Evolutionary conservation across 768 basidiomycete species (phyloP), one percentile per base, ranked within the genome.

Genomic region (Termitomyces titanicus): DNA sequence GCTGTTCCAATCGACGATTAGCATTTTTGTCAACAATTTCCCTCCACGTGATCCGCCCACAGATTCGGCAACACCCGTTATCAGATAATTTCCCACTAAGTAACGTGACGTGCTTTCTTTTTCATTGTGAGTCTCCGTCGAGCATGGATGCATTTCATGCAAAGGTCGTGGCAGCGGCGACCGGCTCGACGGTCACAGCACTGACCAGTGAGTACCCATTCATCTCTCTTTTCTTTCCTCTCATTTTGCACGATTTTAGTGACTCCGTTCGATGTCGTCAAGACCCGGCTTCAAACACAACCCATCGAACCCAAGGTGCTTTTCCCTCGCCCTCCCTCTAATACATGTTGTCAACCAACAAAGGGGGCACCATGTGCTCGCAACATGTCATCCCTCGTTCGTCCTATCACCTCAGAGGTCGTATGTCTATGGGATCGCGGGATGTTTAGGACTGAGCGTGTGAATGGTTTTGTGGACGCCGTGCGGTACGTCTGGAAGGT

Each of bases 261-360:
- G 97, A 98, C 96, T 3, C 97, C 97, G 3, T 99, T 99, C 69
- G 97, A 99, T 72, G 94, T 99, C 52, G 81, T 98, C 62, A 98
- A 98, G 71, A 98, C 96, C 12, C 85, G 97, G 27, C 75, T 99
- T 17, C 97, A 99, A 70, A 98, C 97, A 0, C 94, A 91, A 68
- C 87, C 86, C n/a, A 74, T 79, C 20, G 69, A 69, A 66, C 74
- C 69, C 58, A 76, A 69, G 54, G 78, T 70, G 44, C 75, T 83
- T 25, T 80, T 83, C 65, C 77, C 82, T 53, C 77, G 75, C 54
- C 77, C 80, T 48, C 78, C 83, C 11, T 69, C 71, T 34, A 78
- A 79, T 65, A 75, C 75, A 58, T 92, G 91, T 65, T 92, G 89
- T 71, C 90, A 90, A 69, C 84, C 87, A 49, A 69, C 77, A 38